Evolutionary conservation across 345 rosid genomes (phyloP).

Genomic region (Brassica rapa): DNA sequence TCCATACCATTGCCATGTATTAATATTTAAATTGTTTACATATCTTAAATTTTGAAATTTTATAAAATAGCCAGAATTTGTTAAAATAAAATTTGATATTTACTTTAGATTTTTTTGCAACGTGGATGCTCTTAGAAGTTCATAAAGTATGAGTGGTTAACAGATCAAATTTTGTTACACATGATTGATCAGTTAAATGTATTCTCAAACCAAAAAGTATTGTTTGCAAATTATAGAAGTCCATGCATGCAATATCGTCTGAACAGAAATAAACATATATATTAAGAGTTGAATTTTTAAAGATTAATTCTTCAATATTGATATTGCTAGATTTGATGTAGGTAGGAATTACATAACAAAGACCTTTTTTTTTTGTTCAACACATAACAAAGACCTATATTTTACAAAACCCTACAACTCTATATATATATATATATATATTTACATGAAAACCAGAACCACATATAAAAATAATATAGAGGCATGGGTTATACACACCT

Average conservation of each 20-base stretch:
- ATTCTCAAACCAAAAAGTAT: not conserved
- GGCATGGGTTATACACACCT: conserved; percentile 20
- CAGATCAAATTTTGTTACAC: not conserved
- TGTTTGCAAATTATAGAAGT: not conserved
- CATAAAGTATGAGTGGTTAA: too few relatives aligned
- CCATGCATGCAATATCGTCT: not conserved
- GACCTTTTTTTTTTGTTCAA: not conserved
- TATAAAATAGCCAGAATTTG: not conserved
- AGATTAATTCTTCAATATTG: not conserved
- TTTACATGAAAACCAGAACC: conserved; percentile 20
- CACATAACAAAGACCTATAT: conserved; percentile 22
- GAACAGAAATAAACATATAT: not conserved
- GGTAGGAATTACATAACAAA: conserved; percentile 9
- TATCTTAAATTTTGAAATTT: too few relatives aligned
- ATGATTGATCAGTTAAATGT: not conserved
- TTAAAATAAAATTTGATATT: too few relatives aligned
- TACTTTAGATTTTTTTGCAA: too few relatives aligned
- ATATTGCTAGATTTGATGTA: conserved; percentile 12
- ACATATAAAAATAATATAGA: not conserved
- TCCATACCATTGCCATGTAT: not conserved
- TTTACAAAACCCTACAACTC: conserved; percentile 35
- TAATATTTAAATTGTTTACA: too few relatives aligned
- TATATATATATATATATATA: not conserved
- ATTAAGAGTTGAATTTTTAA: not conserved
- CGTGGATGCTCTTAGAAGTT: too few relatives aligned